Base-by-base conservation (phyloP, 176 grass and related monocot genomes). In the Rhipidocladum racemiflorum region DNA sequence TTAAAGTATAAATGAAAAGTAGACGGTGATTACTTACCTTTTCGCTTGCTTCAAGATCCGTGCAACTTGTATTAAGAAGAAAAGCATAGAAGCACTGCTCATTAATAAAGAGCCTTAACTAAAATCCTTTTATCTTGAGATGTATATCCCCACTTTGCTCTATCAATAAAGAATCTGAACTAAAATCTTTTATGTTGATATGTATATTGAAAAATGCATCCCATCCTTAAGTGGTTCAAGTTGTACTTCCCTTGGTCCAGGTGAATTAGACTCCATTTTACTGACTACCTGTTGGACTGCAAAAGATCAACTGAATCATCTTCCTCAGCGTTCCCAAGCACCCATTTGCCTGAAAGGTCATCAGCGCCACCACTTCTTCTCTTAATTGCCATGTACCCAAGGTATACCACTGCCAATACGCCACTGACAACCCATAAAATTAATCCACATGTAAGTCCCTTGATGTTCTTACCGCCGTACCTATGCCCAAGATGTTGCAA, bases 401-500 rank as follows among this genome's bases (percentile, higher is more conserved):
- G 81, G 84, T 98, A 93, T 70, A 87, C 74, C 5, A 88, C 77
- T 55, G 90, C 43, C 59, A 83, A 35, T 3, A 80, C 38, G 15
- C 63, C 62, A 60, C 83, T 75, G 11, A 95, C 61, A 63, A 91
- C 74, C 92, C 90, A 98, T 38, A 91, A 85, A 39, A 90, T 77
- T 56, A 98, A 70, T 34, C 90, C 88, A 91, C 90, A 95, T 76
- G 87, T 87, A 56, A 98, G 89, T 46, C 96, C 90, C 72, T 98
- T 73, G 44, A 92, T 84, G 68, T 85, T 94, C 78, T 95, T 90
- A 64, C 79, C 85, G 38, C 84, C 90, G 61, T 95, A 94, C 53
- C 90, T 85, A 15, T 95, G 70, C 24, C 92, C 92, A 72, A 98
- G 85, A 86, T 98, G 88, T 44, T 90, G 75, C 89, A 98, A 92